Conservation (phyloP, 1,284 basidiomycete species). For the Ustilago crameri region DNA sequence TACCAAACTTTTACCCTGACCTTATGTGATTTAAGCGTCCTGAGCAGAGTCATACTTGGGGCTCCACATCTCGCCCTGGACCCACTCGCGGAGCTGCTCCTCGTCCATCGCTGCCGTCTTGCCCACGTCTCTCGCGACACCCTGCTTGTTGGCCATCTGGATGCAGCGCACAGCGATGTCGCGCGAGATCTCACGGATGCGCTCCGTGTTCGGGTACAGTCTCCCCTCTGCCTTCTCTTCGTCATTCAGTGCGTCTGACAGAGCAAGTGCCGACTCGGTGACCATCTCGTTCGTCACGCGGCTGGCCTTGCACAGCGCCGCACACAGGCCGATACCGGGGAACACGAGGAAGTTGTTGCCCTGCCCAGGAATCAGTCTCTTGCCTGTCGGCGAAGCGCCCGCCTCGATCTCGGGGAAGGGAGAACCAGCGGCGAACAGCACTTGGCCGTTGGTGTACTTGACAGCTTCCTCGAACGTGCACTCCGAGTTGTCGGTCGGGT, state of each 20-base stretch:
- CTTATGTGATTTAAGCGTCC: constrained; percentile 17
- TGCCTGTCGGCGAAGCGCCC: constrained; percentile 72
- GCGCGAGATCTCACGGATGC: constrained; percentile 62
- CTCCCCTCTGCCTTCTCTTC: constrained; percentile 74
- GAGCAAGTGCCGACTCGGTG: constrained; percentile 74
- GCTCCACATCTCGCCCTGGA: constrained; percentile 63
- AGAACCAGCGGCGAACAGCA: constrained; percentile 89
- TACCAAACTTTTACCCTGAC: too few relatives aligned
- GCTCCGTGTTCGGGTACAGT: constrained; percentile 61
- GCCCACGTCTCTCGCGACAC: constrained; percentile 56
- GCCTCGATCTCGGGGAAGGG: constrained; percentile 79
- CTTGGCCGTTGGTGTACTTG: constrained; percentile 73
- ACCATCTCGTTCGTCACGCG: constrained; percentile 81
- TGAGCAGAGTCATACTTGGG: constrained; percentile 53
- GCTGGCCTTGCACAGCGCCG: constrained; percentile 75
- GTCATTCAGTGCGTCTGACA: constrained; percentile 79
- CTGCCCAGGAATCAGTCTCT: constrained; percentile 81
- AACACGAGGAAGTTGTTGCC: constrained; percentile 80
- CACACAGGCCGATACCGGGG: constrained; percentile 62
- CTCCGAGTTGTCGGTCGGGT: constrained; percentile 85
- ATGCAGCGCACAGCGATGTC: constrained; percentile 62
- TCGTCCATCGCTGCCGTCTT: constrained; percentile 59
- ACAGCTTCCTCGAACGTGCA: constrained; percentile 82
- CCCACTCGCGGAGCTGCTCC: constrained; percentile 60
- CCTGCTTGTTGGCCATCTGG: constrained; percentile 62